Percentiles rank a stretch among this genome's conserved stretches.
Conservation (phyloP, 106 monocot genomes). For the Acorus gramineus region DNA sequence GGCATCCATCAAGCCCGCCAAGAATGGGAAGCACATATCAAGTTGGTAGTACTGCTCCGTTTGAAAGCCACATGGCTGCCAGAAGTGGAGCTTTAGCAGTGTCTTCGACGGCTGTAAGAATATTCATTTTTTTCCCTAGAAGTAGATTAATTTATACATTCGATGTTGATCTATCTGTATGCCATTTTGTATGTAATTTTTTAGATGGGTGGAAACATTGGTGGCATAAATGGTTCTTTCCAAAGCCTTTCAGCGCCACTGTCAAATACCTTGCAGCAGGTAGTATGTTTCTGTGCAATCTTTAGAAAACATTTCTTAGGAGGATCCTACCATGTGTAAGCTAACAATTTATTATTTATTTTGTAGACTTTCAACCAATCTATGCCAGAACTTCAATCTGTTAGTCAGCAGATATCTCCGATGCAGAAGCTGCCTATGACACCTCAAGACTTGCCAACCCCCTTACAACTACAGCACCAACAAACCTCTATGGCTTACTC, state of each 20-base stretch:
- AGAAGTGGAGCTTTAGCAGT: constrained; percentile 28
- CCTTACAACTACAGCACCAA: constrained; percentile 37
- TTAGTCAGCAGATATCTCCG: constrained; percentile 48
- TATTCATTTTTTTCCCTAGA: background rate
- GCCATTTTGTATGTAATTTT: no score
- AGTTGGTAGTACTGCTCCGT: constrained; percentile 20
- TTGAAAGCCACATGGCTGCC: constrained; percentile 25
- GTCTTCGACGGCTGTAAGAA: constrained; percentile 42
- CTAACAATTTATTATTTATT: background rate
- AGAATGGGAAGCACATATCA: constrained; percentile 32
- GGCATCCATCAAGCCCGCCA: constrained; percentile 47
- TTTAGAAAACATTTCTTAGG: no score
- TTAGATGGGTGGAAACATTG: constrained; percentile 9
- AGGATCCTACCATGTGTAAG: no score
- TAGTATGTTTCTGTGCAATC: background rate
- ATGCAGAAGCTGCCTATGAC: constrained; percentile 43
- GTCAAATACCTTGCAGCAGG: constrained; percentile 13
- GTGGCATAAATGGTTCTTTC: constrained; percentile 35
- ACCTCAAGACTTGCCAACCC: constrained; percentile 39
- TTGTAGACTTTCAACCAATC: constrained; percentile 45
- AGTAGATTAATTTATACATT: background rate
- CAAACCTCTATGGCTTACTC: constrained; percentile 30
- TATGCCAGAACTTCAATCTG: constrained; percentile 27
- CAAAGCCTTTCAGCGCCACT: constrained; percentile 16
- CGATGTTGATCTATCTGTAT: background rate